Conservation (phyloP, 352 stramenopile genomes). For the Phytophthora vignae region DNA sequence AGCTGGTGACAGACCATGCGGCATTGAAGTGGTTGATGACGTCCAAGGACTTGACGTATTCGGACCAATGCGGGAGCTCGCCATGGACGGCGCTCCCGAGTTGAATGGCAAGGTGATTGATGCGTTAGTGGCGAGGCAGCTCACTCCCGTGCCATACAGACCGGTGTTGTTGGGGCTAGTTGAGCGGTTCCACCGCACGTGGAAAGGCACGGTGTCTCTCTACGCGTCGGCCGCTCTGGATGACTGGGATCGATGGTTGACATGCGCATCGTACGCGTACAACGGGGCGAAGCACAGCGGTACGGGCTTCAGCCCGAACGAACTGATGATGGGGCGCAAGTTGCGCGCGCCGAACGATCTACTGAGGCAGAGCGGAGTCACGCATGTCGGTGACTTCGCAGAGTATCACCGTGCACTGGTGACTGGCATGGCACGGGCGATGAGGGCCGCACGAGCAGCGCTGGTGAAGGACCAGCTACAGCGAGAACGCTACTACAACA, state of each 20-base stretch:
- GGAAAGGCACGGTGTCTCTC: background rate
- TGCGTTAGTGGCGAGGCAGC: background rate
- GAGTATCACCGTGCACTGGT: no score
- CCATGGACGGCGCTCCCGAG: conserved; percentile 12
- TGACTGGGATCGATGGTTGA: conserved; percentile 12
- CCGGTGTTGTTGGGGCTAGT: conserved; percentile 6
- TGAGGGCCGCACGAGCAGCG: no score
- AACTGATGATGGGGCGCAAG: conserved; percentile 13
- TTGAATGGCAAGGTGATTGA: no score
- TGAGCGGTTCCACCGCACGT: conserved; percentile 6
- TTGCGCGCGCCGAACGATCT: conserved; percentile 9
- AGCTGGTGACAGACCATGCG: no score
- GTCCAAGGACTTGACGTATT: background rate
- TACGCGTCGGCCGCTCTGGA: background rate
- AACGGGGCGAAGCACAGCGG: conserved; percentile 6
- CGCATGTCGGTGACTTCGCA: background rate
- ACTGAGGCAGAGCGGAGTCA: conserved; percentile 3
- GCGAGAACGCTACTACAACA: no score
- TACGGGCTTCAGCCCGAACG: conserved; percentile 16
- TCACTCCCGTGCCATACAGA: conserved; percentile 8
- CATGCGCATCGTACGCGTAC: conserved; percentile 10
- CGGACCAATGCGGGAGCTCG: background rate
- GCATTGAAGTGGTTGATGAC: no score
- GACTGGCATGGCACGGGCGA: no score
- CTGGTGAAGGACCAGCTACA: no score